Evolutionary conservation across 208 protist species (phyloP).

Genomic region (Trypanosoma brucei): DNA sequence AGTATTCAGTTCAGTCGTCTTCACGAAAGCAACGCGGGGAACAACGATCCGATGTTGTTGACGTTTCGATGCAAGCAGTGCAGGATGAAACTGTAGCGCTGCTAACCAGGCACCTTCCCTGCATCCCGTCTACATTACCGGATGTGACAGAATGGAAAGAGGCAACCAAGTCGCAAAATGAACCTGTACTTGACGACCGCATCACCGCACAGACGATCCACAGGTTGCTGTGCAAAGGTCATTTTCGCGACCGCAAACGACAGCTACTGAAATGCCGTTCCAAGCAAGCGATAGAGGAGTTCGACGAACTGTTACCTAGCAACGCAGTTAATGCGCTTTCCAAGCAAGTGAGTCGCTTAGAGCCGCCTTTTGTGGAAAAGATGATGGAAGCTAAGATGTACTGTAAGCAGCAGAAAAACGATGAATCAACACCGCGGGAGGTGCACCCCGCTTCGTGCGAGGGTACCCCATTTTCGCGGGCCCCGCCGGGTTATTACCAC

Average conservation of each 20-base stretch:
- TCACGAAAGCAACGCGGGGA: neutral
- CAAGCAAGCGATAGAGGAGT: neutral
- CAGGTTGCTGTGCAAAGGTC: conserved; percentile 32
- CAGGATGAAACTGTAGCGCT: conserved; percentile 18
- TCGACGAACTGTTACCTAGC: neutral
- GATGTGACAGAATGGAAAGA: neutral
- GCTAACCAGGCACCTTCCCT: conserved; percentile 12
- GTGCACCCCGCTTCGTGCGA: conserved; percentile 1
- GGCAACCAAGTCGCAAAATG: neutral
- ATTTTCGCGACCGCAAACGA: conserved; percentile 9
- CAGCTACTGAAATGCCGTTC: neutral
- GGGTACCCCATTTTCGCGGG: neutral
- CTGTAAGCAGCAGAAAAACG: conserved; percentile 3
- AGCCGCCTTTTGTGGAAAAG: conserved; percentile 20
- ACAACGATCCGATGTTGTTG: conserved; percentile 1
- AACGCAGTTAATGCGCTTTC: neutral
- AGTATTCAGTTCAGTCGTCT: neutral
- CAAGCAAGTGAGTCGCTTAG: conserved; percentile 8
- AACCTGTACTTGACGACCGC: conserved; percentile 35
- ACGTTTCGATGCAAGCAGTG: conserved; percentile 6
- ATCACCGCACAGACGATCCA: conserved; percentile 60
- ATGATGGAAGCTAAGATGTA: conserved; percentile 19
- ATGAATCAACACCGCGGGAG: conserved; percentile 3
- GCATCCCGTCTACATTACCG: neutral
- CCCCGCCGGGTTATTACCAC: neutral